Percentiles rank a stretch among this genome's conserved stretches.
These are phyloP conservation scores for Cinnamomum micranthum DNA, from an alignment of 164 flowering plant species.

Conservation along the genomic window DNA sequence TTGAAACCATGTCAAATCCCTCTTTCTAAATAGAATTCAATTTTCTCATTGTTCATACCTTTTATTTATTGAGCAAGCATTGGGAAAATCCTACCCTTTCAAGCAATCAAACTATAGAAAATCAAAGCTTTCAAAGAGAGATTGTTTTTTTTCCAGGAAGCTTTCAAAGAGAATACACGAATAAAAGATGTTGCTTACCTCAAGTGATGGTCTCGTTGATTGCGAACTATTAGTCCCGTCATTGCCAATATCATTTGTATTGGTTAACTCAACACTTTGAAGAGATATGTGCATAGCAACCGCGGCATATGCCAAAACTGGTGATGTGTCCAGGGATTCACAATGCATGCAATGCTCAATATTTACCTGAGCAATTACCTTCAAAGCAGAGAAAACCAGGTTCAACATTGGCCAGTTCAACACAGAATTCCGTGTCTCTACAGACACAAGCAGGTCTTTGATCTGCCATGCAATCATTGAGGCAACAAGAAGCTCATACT, in stretches of 20 bases:
- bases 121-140: no score
- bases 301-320: slow-evolving; percentile 60
- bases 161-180: neutral
- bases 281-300: slow-evolving; percentile 64
- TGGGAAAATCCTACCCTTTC: no score
- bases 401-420: slow-evolving; percentile 41
- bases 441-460: slow-evolving; percentile 59
- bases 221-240: slow-evolving; percentile 16
- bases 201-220: slow-evolving; percentile 20
- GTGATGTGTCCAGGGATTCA: slow-evolving; percentile 50
- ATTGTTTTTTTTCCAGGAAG: neutral
- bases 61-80: no score
- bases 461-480: slow-evolving; percentile 87
- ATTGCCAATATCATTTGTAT: slow-evolving; percentile 8
- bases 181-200: slow-evolving; percentile 38
- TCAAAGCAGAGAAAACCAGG: slow-evolving; percentile 45
- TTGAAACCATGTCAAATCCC: no score
- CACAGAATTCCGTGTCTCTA: slow-evolving; percentile 44
- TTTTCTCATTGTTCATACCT: no score
- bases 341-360: slow-evolving; percentile 43
- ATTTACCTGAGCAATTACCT: slow-evolving; percentile 62
- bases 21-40: no score
- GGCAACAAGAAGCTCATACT: slow-evolving; percentile 51
- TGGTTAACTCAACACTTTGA: slow-evolving; percentile 21
- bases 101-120: no score